These are phyloP conservation scores for Rhizoclosmatium sp. DNA, from an alignment of 192 early-diverging fungal species.

Conservation along the genomic window DNA sequence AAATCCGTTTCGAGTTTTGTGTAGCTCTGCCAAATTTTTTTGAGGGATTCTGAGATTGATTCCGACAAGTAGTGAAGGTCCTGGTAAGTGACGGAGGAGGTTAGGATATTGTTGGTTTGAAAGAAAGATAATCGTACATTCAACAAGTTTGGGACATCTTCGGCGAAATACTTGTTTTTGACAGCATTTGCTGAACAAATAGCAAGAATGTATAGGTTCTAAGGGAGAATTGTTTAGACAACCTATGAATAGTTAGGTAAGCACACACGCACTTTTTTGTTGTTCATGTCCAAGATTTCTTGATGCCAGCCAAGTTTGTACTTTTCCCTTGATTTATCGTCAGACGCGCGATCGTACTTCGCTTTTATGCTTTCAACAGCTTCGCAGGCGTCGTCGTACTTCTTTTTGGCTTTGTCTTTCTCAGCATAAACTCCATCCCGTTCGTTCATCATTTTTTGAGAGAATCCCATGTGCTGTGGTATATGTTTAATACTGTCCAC, in stretches of 20 bases:
- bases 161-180: conserved; percentile 67
- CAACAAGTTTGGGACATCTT: conserved; percentile 67
- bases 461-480: conserved; percentile 70
- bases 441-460: conserved; percentile 63
- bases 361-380: conserved; percentile 65
- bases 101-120: background rate
- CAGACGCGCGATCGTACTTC: conserved; percentile 63
- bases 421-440: conserved; percentile 69
- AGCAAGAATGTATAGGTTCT: conserved; percentile 76
- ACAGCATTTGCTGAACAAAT: conserved; percentile 70
- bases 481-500: background rate
- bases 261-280: conserved; percentile 48
- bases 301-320: conserved; percentile 53
- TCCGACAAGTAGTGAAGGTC: conserved; percentile 69
- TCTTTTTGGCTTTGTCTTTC: conserved; percentile 65
- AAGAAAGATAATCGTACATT: conserved; percentile 49
- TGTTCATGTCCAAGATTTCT: conserved; percentile 75
- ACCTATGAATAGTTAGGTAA: background rate
- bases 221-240: background rate
- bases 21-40: conserved; percentile 61
- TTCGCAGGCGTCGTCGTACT: conserved; percentile 73
- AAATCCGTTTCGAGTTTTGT: conserved; percentile 52
- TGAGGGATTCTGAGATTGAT: conserved; percentile 60
- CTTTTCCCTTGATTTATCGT: conserved; percentile 68
- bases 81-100: conserved; percentile 39